A percentile compares a stretch with the other conserved stretches of the same genome.
Evolutionary conservation across 2,329 filamentous ascomycete genomes (phyloP).

Genomic region (Alternaria sp.): DNA sequence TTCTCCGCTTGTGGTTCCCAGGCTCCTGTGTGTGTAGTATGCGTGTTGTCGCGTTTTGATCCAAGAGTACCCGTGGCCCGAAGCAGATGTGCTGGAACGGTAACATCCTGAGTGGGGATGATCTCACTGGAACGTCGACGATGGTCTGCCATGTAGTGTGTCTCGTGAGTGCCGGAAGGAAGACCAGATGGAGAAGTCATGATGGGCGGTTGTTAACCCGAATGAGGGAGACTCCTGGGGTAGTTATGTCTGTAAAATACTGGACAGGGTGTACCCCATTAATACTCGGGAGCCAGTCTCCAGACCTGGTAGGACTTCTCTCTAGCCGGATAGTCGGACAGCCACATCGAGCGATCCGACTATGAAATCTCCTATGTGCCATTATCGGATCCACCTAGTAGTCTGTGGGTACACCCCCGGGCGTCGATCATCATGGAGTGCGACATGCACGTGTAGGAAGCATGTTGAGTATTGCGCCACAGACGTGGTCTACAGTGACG

Average conservation of each 20-base stretch:
- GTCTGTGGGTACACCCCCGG: constrained; percentile 2
- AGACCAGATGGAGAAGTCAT: constrained; percentile 11
- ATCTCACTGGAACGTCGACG: constrained; percentile 12
- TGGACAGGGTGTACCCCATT: constrained; percentile 11
- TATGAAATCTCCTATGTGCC: constrained; percentile 6
- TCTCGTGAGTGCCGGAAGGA: background rate
- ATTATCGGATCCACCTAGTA: constrained; percentile 13
- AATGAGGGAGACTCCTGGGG: background rate
- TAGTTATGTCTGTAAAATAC: constrained; percentile 1
- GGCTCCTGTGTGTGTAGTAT: constrained; percentile 10
- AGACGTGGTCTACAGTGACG: constrained; percentile 9
- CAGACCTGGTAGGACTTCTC: constrained; percentile 10
- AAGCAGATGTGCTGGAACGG: constrained; percentile 33
- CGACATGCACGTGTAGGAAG: constrained; percentile 2
- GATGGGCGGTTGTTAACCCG: background rate
- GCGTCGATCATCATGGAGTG: constrained; percentile 12
- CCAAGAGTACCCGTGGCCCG: constrained; percentile 25
- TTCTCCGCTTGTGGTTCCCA: constrained; percentile 28
- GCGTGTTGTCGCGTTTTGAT: constrained; percentile 24
- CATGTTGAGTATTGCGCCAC: constrained; percentile 14
- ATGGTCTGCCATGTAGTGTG: background rate
- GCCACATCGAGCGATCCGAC: constrained; percentile 11
- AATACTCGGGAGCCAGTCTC: constrained; percentile 10
- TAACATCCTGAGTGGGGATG: constrained; percentile 23
- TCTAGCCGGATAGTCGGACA: constrained; percentile 10